Base-by-base conservation (phyloP, 352 stramenopile genomes). In the Globisporangium perplexum region DNA sequence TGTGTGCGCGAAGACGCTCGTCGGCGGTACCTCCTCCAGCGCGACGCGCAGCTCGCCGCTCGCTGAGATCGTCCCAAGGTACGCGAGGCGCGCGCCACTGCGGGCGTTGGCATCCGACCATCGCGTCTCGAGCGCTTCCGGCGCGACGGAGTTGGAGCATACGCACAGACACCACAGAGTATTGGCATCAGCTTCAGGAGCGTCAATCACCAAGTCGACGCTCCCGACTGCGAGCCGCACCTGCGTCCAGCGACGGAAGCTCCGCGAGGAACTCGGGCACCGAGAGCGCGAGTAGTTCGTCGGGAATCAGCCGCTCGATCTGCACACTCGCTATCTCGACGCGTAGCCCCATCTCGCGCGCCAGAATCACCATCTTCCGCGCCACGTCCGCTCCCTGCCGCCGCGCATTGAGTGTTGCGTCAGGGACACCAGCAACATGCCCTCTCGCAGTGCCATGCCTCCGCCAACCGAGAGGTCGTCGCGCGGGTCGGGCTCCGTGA, bases 401-500 rank as follows among this genome's bases (percentile, higher is more conserved):
- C 10, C 39, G 24, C 39, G 11, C n/a, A 28, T 15, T 17, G 20
- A 45, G 7, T 12, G 24, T 2, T 4, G 3, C 2, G 14, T 23
- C 6, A 5, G 18, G 26, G 23, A 30, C 7, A 33, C n/a, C 10
- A 23, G 28, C 22, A 35, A 33, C 4, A 30, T 30, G 3, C 26
- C 26, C 2, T 30, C 26, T 2, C 26, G 26, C 26, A n/a, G n/a
- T n/a, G 26, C 26, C 26, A 30, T 2, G 2, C 26, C 26, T 14
- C 3, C 15, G 33, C 47, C 3, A 41, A 71, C 66, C 44, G 53
- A 74, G 11, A 91, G 59, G 59, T 91, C 80, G 47, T 88, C 71
- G 6, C 80, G 66, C 7, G 77, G 80, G 48, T 91, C 80, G 11
- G 79, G 69, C 54, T 91, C 80, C 0, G 78, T 88, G 55, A 88